A percentile compares a stretch with the other conserved stretches of the same genome.
Conservation (phyloP, 768 basidiomycete genomes). For the Mycena kentingensis region DNA sequence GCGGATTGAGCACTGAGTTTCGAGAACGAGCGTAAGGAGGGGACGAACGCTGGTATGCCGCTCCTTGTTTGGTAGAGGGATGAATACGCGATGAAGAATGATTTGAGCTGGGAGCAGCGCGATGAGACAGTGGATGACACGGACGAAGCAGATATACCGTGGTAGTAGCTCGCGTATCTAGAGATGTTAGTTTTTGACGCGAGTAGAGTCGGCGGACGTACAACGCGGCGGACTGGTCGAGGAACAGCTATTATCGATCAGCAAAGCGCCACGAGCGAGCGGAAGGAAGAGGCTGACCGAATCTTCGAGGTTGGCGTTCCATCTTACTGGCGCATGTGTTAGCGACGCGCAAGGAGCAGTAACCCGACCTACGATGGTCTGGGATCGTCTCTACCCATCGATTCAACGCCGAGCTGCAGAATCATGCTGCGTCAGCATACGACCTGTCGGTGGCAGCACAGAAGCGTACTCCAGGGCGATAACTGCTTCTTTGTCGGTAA, state of each 20-base stretch:
- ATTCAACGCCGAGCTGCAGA: conserved; percentile 11
- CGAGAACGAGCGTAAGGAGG: background rate
- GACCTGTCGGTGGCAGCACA: background rate
- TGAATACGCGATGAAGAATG: conserved; percentile 13
- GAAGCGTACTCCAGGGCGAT: conserved; percentile 8
- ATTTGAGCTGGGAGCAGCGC: conserved; percentile 6
- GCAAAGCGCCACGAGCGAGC: background rate
- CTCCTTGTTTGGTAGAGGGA: conserved; percentile 3
- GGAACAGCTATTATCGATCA: conserved; percentile 5
- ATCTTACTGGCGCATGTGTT: conserved; percentile 7
- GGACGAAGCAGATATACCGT: conserved; percentile 4
- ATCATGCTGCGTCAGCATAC: background rate
- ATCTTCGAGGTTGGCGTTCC: conserved; percentile 16
- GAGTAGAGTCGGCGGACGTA: background rate
- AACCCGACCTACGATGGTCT: conserved; percentile 1
- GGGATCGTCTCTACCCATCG: conserved; percentile 11
- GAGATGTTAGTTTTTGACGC: background rate
- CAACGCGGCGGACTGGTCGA: conserved; percentile 18
- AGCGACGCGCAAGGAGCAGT: background rate
- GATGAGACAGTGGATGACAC: background rate
- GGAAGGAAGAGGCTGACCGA: background rate
- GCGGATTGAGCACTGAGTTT: background rate
- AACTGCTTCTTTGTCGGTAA: background rate
- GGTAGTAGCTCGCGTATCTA: conserved; percentile 17
- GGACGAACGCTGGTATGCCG: background rate